phyloP scores from a whole-genome alignment of 768 basidiomycete genomes.

The Mycena filopes region DNA sequence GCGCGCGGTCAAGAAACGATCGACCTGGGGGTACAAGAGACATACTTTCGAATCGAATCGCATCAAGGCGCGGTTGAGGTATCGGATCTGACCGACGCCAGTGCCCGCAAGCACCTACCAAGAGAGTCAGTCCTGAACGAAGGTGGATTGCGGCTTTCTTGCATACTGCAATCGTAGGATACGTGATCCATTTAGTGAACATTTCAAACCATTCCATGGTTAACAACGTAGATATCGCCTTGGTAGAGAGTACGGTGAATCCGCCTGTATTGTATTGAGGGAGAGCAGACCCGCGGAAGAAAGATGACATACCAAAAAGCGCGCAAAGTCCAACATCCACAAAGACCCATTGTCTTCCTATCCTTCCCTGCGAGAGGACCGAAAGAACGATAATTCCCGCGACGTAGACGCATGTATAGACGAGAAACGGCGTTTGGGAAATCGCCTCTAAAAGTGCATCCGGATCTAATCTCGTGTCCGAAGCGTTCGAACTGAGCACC shows the following conservation, averaged over 20 bases:
- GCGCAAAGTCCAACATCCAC: conserved; percentile 92
- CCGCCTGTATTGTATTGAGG: conserved; percentile 64
- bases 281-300: neutral
- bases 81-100: conserved; percentile 86
- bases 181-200: conserved; percentile 85
- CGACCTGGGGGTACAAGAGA: neutral
- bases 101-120: conserved; percentile 74
- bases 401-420: conserved; percentile 76
- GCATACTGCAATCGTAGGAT: conserved; percentile 77
- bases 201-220: conserved; percentile 82
- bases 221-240: conserved; percentile 88
- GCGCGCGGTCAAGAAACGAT: conserved; percentile 3
- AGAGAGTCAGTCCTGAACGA: conserved; percentile 4
- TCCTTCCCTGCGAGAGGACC: conserved; percentile 69
- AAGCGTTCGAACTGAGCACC: conserved; percentile 82
- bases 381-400: conserved; percentile 66
- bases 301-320: conserved; percentile 68
- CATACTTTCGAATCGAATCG: conserved; percentile 90
- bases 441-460: conserved; percentile 76
- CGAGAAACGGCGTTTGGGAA: conserved; percentile 74
- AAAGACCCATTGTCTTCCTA: conserved; percentile 77
- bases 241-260: conserved; percentile 94
- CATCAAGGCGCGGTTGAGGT: conserved; percentile 89
- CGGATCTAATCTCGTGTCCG: conserved; percentile 76
- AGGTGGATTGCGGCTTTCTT: neutral